A percentile compares a stretch with the other conserved stretches of the same genome.
Evolutionary conservation across 2,329 filamentous ascomycete genomes (phyloP).

Genomic region (Penicillium palitans): DNA sequence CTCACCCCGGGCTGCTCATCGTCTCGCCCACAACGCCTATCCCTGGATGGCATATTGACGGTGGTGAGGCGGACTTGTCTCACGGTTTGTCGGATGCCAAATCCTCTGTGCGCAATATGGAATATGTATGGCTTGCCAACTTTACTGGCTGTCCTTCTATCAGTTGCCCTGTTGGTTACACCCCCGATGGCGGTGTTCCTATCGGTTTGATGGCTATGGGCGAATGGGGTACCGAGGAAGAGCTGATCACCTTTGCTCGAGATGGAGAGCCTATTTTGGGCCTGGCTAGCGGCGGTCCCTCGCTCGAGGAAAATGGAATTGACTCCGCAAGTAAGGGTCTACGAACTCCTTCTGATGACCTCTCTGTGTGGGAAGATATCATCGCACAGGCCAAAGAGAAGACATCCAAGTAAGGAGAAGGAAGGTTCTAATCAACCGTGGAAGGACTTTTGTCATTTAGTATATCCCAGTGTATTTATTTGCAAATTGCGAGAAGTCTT

Average conservation of each 20-base stretch:
- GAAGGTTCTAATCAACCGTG: not conserved
- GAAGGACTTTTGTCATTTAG: not conserved
- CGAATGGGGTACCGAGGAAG: conserved; percentile 57
- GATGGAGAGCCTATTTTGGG: conserved; percentile 53
- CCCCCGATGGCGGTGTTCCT: conserved; percentile 45
- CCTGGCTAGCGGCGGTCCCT: conserved; percentile 21
- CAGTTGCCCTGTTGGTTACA: conserved; percentile 73
- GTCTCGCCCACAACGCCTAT: conserved; percentile 76
- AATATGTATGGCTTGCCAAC: conserved; percentile 84
- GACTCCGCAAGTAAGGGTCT: conserved; percentile 23
- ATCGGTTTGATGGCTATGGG: conserved; percentile 57
- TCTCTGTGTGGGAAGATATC: conserved; percentile 42
- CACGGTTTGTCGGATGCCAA: conserved; percentile 73
- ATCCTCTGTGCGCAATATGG: conserved; percentile 72
- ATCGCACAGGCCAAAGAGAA: conserved; percentile 28
- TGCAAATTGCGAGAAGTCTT: not conserved
- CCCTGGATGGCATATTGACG: conserved; percentile 68
- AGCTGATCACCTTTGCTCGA: conserved; percentile 53
- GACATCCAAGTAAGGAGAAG: not conserved
- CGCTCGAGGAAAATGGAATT: conserved; percentile 7
- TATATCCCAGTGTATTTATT: not conserved
- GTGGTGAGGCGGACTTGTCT: conserved; percentile 60
- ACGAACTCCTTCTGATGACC: conserved; percentile 29
- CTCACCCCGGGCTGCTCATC: conserved; percentile 73
- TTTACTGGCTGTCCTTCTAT: conserved; percentile 76